Conservation (phyloP, 75 land plant genomes). For the Ceratopteris richardii region DNA sequence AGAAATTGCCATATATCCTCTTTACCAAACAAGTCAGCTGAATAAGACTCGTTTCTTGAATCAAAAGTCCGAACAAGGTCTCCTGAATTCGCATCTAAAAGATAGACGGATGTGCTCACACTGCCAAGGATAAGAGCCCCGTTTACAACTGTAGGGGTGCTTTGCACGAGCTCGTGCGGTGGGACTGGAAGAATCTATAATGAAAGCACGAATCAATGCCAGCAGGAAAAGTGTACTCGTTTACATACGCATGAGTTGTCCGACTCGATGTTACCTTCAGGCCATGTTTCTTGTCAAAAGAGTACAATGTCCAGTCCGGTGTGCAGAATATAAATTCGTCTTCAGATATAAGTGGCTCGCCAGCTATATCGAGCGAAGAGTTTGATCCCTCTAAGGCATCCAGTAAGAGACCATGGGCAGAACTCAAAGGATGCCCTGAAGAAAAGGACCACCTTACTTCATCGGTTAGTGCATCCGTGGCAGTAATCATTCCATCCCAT, state of each 20-base stretch:
- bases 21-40: neutral
- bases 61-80: slow-evolving; percentile 19
- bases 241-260: no score
- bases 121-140: slow-evolving; percentile 22
- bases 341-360: neutral
- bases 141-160: slow-evolving; percentile 12
- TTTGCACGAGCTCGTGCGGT: slow-evolving; percentile 13
- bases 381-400: neutral
- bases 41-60: neutral
- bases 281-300: slow-evolving; percentile 4
- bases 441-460: slow-evolving; percentile 5
- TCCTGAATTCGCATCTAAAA: slow-evolving; percentile 24
- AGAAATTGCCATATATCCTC: neutral
- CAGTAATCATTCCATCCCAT: slow-evolving; percentile 3
- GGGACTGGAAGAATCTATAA: slow-evolving; percentile 12
- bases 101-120: slow-evolving; percentile 12
- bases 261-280: neutral
- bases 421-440: slow-evolving; percentile 1
- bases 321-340: neutral
- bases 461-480: neutral
- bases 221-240: no score
- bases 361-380: neutral
- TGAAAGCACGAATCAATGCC: neutral
- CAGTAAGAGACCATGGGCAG: neutral
- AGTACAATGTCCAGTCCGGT: neutral